These are phyloP conservation scores for Viridothelium virens DNA, from an alignment of 495 filamentous ascomycete species.

Conservation along the genomic window DNA sequence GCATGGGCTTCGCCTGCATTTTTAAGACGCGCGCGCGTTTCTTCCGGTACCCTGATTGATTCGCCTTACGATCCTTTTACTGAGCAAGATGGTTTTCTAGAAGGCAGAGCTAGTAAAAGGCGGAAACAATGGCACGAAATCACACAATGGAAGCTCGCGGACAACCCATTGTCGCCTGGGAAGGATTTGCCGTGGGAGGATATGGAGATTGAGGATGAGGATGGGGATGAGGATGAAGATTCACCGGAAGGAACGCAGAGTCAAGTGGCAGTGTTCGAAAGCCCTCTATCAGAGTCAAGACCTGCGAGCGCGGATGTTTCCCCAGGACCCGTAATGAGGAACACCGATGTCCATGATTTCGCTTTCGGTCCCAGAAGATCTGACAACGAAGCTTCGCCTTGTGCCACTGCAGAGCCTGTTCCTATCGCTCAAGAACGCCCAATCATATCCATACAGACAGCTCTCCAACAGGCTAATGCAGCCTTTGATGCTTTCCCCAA, in stretches of 20 bases:
- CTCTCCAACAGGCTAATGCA: neutral
- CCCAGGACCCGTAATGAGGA: neutral
- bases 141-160: constrained; percentile 61
- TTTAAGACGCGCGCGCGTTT: constrained; percentile 54
- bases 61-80: constrained; percentile 59
- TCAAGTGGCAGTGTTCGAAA: neutral
- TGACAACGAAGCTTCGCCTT: neutral
- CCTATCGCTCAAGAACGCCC: neutral
- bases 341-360: neutral
- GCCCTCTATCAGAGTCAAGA: neutral
- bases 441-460: neutral
- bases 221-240: neutral
- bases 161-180: constrained; percentile 57
- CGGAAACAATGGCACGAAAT: constrained; percentile 43
- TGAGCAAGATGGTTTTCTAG: constrained; percentile 57
- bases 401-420: neutral
- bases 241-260: neutral
- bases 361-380: neutral
- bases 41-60: constrained; percentile 52
- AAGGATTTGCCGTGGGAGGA: constrained; percentile 28
- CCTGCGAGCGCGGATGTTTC: neutral
- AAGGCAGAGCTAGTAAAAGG: constrained; percentile 61
- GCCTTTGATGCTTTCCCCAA: neutral
- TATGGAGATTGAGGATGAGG: constrained; percentile 11
- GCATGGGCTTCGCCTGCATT: constrained; percentile 71